Evolutionary conservation across 2,329 filamentous ascomycete genomes (phyloP).

Genomic region (Pyricularia pennisetigena): DNA sequence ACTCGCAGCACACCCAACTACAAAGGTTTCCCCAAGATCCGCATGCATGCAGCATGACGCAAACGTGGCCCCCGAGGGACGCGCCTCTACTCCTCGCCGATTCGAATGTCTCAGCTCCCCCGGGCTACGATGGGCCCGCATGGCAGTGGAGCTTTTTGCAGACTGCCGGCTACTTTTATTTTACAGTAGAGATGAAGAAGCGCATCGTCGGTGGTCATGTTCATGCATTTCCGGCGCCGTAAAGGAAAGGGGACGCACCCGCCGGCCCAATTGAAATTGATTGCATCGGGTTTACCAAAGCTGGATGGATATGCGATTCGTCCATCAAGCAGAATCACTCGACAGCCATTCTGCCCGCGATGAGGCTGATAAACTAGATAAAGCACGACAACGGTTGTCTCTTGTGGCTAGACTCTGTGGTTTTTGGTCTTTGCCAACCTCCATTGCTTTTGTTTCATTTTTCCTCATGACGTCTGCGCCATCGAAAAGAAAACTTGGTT

Average conservation of each 20-base stretch:
- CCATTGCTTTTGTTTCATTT: neutral
- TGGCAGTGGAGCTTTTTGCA: neutral
- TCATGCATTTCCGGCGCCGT: neutral
- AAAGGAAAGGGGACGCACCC: neutral
- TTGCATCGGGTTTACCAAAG: neutral
- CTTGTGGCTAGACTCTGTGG: neutral
- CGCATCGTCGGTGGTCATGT: neutral
- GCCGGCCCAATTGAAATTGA: neutral
- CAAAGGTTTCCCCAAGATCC: neutral
- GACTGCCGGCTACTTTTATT: neutral
- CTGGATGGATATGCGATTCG: neutral
- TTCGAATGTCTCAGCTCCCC: neutral
- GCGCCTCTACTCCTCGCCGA: neutral
- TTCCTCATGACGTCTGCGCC: neutral
- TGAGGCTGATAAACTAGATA: neutral
- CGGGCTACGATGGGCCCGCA: neutral
- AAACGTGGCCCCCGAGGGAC: neutral
- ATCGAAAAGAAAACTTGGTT: neutral
- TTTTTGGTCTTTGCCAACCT: neutral
- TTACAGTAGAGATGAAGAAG: neutral
- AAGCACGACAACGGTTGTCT: neutral
- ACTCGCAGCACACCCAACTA: neutral
- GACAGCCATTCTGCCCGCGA: neutral
- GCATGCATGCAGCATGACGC: constrained; percentile 1
- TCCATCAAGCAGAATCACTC: neutral